phyloP scores from a whole-genome alignment of 2,329 filamentous ascomycete genomes.

The Biscogniauxia marginata region DNA sequence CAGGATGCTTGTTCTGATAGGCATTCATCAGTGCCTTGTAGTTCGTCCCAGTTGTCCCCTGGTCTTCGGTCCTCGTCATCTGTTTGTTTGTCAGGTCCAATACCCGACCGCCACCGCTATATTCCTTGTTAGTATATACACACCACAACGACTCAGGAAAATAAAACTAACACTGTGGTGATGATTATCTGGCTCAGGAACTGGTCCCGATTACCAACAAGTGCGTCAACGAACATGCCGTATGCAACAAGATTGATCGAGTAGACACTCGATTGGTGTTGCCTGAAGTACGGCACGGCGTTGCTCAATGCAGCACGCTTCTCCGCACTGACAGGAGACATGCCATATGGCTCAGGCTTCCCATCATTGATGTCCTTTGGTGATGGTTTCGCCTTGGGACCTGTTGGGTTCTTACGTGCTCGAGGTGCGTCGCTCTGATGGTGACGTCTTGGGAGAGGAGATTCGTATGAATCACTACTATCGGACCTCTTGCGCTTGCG shows the following conservation, averaged over 20 bases:
- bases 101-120: constrained; percentile 21
- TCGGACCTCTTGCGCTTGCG: not conserved
- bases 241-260: constrained; percentile 46
- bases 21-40: constrained; percentile 45
- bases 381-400: not conserved
- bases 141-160: not conserved
- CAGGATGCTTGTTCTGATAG: constrained; percentile 44
- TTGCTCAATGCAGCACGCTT: constrained; percentile 62
- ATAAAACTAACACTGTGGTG: constrained; percentile 52
- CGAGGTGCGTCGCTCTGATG: too few relatives aligned
- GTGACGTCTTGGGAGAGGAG: too few relatives aligned
- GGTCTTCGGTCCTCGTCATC: constrained; percentile 44
- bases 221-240: constrained; percentile 59
- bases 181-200: constrained; percentile 63
- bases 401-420: not conserved
- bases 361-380: not conserved
- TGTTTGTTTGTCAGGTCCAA: constrained; percentile 39
- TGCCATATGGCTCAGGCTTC: constrained; percentile 7
- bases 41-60: constrained; percentile 41
- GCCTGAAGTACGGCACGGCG: constrained; percentile 59
- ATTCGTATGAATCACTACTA: not conserved
- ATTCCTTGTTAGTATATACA: constrained; percentile 16
- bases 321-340: constrained; percentile 55
- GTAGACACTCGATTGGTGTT: constrained; percentile 61
- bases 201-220: constrained; percentile 53